Percentiles rank a stretch among this genome's conserved stretches.
Evolutionary conservation across 2,329 filamentous ascomycete species (phyloP).

Genomic region (Trichoderma atroviride): DNA sequence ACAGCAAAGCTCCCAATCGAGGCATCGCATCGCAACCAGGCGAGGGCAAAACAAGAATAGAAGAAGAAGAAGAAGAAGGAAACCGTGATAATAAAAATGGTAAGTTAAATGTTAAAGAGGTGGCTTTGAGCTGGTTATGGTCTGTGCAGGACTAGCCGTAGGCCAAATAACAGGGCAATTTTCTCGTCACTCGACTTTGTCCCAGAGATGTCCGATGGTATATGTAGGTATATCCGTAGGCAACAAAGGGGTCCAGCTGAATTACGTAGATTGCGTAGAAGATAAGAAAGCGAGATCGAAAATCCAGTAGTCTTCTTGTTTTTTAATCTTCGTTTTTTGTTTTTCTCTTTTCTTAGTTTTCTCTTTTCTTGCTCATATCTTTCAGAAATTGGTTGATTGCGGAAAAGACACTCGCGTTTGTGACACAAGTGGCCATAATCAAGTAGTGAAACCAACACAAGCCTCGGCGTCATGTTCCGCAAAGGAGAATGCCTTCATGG

Average conservation of each 20-base stretch:
- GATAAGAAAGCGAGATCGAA: conserved; percentile 2
- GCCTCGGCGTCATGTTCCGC: not conserved
- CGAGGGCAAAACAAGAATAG: not conserved
- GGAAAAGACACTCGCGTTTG: not conserved
- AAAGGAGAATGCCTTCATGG: not conserved
- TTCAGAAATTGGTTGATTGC: not conserved
- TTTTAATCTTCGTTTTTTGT: not conserved
- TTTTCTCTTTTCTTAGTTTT: not conserved
- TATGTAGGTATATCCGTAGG: conserved; percentile 9
- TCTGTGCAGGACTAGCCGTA: not conserved
- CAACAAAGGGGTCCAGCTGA: not conserved
- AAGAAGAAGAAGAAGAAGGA: not conserved
- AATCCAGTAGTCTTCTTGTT: not conserved
- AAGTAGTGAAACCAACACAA: not conserved
- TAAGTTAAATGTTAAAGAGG: not conserved
- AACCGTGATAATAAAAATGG: not conserved
- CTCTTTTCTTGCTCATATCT: not conserved
- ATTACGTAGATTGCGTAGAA: conserved; percentile 9
- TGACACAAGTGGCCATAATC: not conserved
- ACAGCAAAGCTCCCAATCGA: not conserved
- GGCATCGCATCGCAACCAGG: not conserved
- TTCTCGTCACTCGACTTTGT: conserved; percentile 11
- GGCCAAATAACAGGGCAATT: not conserved
- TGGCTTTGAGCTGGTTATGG: not conserved
- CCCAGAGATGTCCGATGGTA: not conserved